Conservation (phyloP, 2,329 filamentous ascomycete species). For the Sporothrix inflata region DNA sequence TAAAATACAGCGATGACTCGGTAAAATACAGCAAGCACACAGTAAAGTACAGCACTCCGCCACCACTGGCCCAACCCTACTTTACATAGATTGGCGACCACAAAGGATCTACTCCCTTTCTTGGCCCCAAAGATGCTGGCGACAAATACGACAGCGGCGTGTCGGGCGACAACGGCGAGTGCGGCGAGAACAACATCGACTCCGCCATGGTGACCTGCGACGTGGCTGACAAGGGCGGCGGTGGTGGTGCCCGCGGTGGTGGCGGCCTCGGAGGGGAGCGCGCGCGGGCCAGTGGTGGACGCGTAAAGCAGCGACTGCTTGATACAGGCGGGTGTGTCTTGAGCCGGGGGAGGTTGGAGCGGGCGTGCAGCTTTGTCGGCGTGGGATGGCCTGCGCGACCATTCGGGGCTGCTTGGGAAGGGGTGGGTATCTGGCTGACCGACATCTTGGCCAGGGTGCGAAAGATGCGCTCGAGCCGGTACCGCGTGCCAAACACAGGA, state of each 20-base stretch:
- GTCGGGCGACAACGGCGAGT: background rate
- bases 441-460: conserved; percentile 34
- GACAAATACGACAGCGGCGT: conserved; percentile 15
- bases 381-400: background rate
- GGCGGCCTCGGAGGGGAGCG: background rate
- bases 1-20: background rate
- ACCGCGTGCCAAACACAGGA: conserved; percentile 40
- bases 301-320: background rate
- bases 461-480: conserved; percentile 40
- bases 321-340: conserved; percentile 6
- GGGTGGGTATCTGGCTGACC: background rate
- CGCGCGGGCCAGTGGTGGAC: background rate
- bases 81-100: conserved; percentile 12
- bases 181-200: conserved; percentile 14
- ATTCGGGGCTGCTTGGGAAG: background rate
- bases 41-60: background rate
- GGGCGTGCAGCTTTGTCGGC: background rate
- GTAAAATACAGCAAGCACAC: background rate
- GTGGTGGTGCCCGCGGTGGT: background rate
- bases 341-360: background rate
- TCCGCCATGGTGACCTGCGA: background rate
- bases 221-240: background rate
- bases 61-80: background rate
- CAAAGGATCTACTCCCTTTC: background rate
- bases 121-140: background rate